A percentile compares a stretch with the other conserved stretches of the same genome.
Evolutionary conservation across 2,329 filamentous ascomycete genomes (phyloP).

Genomic region (Fragosphaeria purpurea): DNA sequence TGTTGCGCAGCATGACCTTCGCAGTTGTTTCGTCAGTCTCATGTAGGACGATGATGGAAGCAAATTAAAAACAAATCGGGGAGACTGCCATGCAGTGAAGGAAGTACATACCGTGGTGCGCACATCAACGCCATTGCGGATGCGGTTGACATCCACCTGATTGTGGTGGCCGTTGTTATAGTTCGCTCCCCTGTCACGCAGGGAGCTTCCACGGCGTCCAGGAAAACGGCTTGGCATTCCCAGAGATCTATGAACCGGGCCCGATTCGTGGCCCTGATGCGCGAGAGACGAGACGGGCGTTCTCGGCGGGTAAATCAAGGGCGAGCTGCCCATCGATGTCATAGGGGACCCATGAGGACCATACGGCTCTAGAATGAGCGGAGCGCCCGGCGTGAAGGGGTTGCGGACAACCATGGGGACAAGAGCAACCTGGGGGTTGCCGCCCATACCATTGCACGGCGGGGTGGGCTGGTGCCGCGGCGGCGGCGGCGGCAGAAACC

Average conservation of each 20-base stretch:
- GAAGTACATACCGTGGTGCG: slow-evolving; percentile 55
- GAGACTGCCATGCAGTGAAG: too few relatives aligned
- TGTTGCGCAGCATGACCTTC: slow-evolving; percentile 88
- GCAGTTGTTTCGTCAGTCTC: neutral
- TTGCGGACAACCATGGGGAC: slow-evolving; percentile 27
- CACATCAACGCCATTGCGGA: slow-evolving; percentile 58
- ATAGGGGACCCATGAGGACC: slow-evolving; percentile 19
- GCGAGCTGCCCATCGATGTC: slow-evolving; percentile 15
- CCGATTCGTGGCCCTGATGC: slow-evolving; percentile 25
- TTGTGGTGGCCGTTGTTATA: slow-evolving; percentile 47
- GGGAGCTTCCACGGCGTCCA: slow-evolving; percentile 38
- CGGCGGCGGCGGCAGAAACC: slow-evolving; percentile 4
- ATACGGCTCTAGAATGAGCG: slow-evolving; percentile 25
- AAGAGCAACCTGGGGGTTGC: slow-evolving; percentile 24
- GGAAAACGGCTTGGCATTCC: slow-evolving; percentile 21
- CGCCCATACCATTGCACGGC: slow-evolving; percentile 14
- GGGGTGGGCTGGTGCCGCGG: slow-evolving; percentile 9
- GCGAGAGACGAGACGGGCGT: neutral
- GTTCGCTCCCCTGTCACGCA: slow-evolving; percentile 34
- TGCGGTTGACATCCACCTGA: slow-evolving; percentile 50
- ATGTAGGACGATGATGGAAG: neutral
- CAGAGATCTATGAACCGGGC: slow-evolving; percentile 23
- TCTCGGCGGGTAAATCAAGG: slow-evolving; percentile 8
- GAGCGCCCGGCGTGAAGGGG: slow-evolving; percentile 19
- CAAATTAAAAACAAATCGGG: too few relatives aligned